Conservation (phyloP, 108 stramenopile species). For the Conticribra weissflogii region DNA sequence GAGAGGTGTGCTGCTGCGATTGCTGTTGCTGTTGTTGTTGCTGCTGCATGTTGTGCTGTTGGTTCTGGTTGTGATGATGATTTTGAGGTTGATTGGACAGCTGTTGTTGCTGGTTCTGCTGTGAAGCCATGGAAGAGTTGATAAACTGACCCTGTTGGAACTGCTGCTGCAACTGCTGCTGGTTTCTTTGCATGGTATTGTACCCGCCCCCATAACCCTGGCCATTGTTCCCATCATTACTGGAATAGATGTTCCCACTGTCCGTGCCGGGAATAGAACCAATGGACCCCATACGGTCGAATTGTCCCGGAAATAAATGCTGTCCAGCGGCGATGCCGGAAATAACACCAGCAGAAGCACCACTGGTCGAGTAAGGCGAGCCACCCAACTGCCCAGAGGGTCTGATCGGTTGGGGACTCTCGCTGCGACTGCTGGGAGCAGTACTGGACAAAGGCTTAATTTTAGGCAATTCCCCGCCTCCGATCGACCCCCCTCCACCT, state of each 20-base stretch:
- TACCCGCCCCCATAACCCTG: constrained; percentile 25
- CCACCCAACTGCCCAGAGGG: constrained; percentile 4
- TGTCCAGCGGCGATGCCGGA: background rate
- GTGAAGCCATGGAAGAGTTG: no score
- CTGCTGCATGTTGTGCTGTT: background rate
- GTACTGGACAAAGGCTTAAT: constrained; percentile 42
- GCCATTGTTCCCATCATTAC: background rate
- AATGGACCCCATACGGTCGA: background rate
- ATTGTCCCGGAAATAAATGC: no score
- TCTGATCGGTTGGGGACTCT: constrained; percentile 24
- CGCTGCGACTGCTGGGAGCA: constrained; percentile 49
- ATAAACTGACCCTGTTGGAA: constrained; percentile 15
- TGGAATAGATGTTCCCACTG: background rate
- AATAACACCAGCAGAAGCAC: constrained; percentile 6
- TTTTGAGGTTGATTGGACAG: background rate
- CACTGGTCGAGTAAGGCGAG: constrained; percentile 17
- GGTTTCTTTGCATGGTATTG: background rate
- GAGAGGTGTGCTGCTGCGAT: constrained; percentile 33
- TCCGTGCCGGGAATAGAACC: background rate
- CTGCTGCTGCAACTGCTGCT: constrained; percentile 17
- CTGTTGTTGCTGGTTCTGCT: no score
- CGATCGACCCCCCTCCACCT: background rate
- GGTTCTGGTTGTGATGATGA: background rate
- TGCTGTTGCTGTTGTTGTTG: constrained; percentile 18
- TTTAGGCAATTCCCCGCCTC: background rate